Conservation (phyloP, 805 yeast species). For the Pichia kluyveri region DNA sequence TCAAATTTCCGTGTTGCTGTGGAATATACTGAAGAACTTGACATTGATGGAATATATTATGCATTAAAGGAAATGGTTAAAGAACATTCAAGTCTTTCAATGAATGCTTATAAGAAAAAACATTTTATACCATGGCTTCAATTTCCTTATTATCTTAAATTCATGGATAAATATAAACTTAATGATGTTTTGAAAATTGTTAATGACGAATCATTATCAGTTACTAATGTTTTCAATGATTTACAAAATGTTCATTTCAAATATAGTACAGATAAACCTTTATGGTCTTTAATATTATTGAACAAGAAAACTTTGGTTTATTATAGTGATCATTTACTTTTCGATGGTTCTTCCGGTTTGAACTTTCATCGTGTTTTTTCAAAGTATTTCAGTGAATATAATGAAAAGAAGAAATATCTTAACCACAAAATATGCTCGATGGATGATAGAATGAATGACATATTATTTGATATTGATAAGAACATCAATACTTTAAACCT, state of each 20-base stretch:
- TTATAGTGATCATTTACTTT: constrained; percentile 25
- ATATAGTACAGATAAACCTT: constrained; percentile 9
- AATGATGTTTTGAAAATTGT: constrained; percentile 8
- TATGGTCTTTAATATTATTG: constrained; percentile 13
- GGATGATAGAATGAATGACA: background rate
- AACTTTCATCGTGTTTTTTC: constrained; percentile 23
- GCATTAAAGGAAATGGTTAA: constrained; percentile 8
- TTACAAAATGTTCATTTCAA: constrained; percentile 5
- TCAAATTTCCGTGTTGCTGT: constrained; percentile 8
- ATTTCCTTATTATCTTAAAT: constrained; percentile 3
- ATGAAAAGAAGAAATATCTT: background rate
- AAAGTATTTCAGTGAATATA: background rate
- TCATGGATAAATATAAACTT: constrained; percentile 5
- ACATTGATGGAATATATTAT: constrained; percentile 2
- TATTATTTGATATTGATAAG: constrained; percentile 2
- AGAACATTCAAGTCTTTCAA: constrained; percentile 14
- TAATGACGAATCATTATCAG: constrained; percentile 1
- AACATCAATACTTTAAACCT: constrained; percentile 1
- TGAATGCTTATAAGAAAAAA: constrained; percentile 6
- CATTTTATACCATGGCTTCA: background rate
- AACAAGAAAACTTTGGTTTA: constrained; percentile 12
- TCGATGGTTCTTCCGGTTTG: constrained; percentile 28
- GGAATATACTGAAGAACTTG: constrained; percentile 4
- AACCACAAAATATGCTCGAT: no score
- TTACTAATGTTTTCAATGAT: constrained; percentile 4